Evolutionary conservation across 495 filamentous ascomycete species (phyloP).

Genomic region (Aspergillus cavernicola): DNA sequence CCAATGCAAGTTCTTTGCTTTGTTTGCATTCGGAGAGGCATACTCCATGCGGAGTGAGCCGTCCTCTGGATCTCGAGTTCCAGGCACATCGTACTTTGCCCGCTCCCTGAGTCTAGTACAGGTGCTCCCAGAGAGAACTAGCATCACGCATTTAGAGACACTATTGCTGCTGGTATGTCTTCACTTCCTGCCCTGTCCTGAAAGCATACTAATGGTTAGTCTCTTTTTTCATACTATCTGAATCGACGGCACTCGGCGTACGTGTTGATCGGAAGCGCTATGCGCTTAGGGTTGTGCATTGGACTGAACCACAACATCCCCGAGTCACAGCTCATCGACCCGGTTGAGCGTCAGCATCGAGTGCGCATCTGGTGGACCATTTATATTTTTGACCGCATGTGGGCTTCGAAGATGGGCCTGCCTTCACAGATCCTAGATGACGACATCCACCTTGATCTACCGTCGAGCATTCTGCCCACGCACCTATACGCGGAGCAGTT

Average conservation of each 20-base stretch:
- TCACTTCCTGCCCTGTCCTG: neutral
- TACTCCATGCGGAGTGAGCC: constrained; percentile 39
- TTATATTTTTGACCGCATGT: constrained; percentile 48
- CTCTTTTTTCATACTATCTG: constrained; percentile 43
- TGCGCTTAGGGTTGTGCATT: constrained; percentile 41
- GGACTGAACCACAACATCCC: constrained; percentile 46
- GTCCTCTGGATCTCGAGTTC: constrained; percentile 32
- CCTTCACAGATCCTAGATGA: constrained; percentile 45
- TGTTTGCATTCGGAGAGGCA: constrained; percentile 44
- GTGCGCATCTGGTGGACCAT: constrained; percentile 47
- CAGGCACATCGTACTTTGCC: constrained; percentile 44
- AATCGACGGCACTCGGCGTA: constrained; percentile 45
- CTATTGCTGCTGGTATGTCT: constrained; percentile 34
- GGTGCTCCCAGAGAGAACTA: constrained; percentile 39
- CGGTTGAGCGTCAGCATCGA: constrained; percentile 42
- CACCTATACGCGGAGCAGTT: constrained; percentile 42
- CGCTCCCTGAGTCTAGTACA: constrained; percentile 40
- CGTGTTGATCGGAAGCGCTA: constrained; percentile 38
- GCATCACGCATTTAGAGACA: constrained; percentile 41
- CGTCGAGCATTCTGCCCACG: constrained; percentile 29
- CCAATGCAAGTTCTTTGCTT: constrained; percentile 43
- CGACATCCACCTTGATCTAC: constrained; percentile 46
- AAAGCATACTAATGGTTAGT: constrained; percentile 20
- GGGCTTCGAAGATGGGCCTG: constrained; percentile 45
- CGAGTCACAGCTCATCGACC: constrained; percentile 44